Conservation (phyloP, 2,329 filamentous ascomycete genomes). For the Monosporascus ibericus region DNA sequence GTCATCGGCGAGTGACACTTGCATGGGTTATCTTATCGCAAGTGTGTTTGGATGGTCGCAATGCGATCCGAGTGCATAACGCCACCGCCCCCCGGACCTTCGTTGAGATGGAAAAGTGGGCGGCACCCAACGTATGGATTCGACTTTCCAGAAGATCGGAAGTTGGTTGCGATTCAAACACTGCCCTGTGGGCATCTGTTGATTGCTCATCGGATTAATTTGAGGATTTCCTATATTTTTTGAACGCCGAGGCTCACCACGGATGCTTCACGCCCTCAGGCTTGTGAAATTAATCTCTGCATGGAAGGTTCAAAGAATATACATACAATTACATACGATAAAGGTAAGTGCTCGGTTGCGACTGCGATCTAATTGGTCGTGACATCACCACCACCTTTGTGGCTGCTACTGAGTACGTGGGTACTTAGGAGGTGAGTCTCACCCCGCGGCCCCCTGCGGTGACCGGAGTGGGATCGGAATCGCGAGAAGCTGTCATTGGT, state of each 20-base stretch:
- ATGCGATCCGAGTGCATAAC: background rate
- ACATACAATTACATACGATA: too few relatives aligned
- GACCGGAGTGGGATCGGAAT: background rate
- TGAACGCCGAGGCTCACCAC: too few relatives aligned
- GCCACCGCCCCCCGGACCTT: background rate
- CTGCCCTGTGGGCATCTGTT: too few relatives aligned
- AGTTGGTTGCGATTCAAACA: too few relatives aligned
- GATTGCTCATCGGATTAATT: too few relatives aligned
- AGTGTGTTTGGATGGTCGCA: too few relatives aligned
- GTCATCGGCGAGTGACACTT: background rate
- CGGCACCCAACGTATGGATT: background rate
- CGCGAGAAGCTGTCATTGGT: background rate
- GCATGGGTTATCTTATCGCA: conserved; percentile 1
- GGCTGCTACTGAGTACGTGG: too few relatives aligned
- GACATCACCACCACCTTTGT: background rate
- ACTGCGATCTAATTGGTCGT: background rate
- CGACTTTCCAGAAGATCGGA: background rate
- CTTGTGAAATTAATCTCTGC: too few relatives aligned
- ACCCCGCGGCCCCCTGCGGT: background rate
- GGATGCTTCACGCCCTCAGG: too few relatives aligned
- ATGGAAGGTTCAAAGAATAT: too few relatives aligned
- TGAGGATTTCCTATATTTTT: too few relatives aligned
- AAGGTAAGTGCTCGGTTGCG: background rate
- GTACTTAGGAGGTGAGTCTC: too few relatives aligned
- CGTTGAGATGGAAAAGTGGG: background rate